Percentiles rank a stretch among this genome's conserved stretches.
These are phyloP conservation scores for Alisma plantagoaquatica DNA, from an alignment of 106 monocot genomes.

Conservation along the genomic window DNA sequence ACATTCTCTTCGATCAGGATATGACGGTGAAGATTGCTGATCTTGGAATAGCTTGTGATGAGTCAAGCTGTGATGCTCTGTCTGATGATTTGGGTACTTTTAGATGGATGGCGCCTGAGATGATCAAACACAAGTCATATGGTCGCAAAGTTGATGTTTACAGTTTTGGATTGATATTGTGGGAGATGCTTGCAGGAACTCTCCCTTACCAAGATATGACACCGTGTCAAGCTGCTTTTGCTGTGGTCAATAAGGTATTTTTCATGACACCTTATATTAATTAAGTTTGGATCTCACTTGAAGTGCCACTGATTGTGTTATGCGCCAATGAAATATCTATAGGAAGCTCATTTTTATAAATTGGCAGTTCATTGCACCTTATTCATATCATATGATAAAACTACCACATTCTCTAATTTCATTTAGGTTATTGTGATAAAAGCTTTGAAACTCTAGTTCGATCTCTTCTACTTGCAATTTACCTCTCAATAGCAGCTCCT, in stretches of 20 bases:
- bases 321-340: not conserved
- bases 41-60: constrained; percentile 2
- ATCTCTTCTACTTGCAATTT: not conserved
- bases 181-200: constrained; percentile 3
- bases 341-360: not conserved
- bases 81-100: constrained; percentile 1
- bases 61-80: not conserved
- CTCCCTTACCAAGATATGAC: constrained; percentile 3
- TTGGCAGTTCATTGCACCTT: not conserved
- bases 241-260: not conserved
- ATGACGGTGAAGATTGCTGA: constrained; percentile 1
- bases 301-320: not conserved
- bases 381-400: not conserved
- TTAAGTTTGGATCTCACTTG: not conserved
- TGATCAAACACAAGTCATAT: constrained; percentile 5
- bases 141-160: constrained; percentile 5
- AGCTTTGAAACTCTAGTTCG: not conserved
- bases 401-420: not conserved
- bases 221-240: constrained; percentile 2
- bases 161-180: constrained; percentile 3
- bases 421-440: not conserved
- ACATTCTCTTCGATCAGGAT: not conserved
- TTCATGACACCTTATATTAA: not conserved
- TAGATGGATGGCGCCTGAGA: constrained; percentile 12
- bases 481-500: not conserved